Base-by-base conservation (phyloP, 495 filamentous ascomycete species). In the Lineolata rhizophorae region DNA sequence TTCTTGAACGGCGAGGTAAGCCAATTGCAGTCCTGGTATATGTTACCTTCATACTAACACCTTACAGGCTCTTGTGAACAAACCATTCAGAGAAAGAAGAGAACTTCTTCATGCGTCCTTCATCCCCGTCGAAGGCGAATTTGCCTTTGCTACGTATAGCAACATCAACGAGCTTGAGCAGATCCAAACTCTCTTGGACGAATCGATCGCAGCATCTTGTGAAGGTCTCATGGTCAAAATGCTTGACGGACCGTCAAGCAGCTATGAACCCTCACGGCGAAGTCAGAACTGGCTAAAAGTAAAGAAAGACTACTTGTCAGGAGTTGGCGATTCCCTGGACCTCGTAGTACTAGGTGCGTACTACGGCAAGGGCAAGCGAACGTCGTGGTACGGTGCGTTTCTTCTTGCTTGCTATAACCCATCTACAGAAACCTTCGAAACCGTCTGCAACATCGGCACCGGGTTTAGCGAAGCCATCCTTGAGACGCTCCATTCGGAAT, bases 221-320 rank as follows among this genome's bases (percentile, higher is more conserved):
- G 87, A 97, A 57, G 87, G 87, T 3, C 56, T 97, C 20, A 97
- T 97, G 87, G 87, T 97, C 8, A 97, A 97, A 56, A 97, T 95
- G 85, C 56, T 97, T 32, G 82, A 94, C 45, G 91, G 85, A 2
- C 53, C 64, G 0, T 82, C 91, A 49, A 85, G 76, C 45, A 76
- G 76, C 37, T 97, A 97, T 42, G 83, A 95, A 58, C 87, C 87
- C 2, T 82, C 74, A 50, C 92, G 90, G 51, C 72, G 87, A 29
- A 84, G 76, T 60, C 77, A 82, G 17, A 97, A 97, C 43, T 97
- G 87, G 87, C 70, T 97, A 19, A 97, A 97, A 65, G 81, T 94
- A 48, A 97, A 97, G 45, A 97, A 97, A 50, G 87, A 97, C 44
- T 97, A 97, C 54, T 76, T 97, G 32, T 56, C 72, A 6, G 83